Base-by-base conservation (phyloP, 2,329 filamentous ascomycete genomes). In the Tolypocladium nubicola region DNA sequence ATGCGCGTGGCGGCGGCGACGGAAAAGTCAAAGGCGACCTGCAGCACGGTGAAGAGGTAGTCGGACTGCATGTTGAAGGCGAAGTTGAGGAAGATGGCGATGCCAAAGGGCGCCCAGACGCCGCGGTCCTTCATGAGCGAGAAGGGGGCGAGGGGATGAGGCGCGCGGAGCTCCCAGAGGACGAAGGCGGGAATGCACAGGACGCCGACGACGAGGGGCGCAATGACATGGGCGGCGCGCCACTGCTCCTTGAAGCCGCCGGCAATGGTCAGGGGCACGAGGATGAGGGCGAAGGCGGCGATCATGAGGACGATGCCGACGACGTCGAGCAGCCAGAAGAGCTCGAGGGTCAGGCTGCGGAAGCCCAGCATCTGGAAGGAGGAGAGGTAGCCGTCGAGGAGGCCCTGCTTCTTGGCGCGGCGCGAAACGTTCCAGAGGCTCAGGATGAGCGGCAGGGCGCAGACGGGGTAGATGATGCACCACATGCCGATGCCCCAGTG, bases 401-500 rank as follows among this genome's bases (percentile, higher is more conserved):
- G 26, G 30, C 45, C 52, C 47, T 43, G 19, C 23, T 43, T 37
- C 30, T 57, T 16, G 19, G 23, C 16, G 33, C 53, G 53, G 10
- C 65, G 65, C 16, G 70, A 68, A 11, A 73, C 65, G 3, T 64
- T 62, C 49, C 68, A 67, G 0, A 73, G 71, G 0, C 76, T 75
- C 0, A 73, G 61, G n/a, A 86, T 68, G 0, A 86, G 72, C 1
- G 84, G 82, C 5, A 85, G 59, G 0, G 79, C 75, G 58, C 77
- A 79, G 11, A 81, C 71, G 0, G 83, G 79, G 63, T 81, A 84
- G 54, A 85, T 82, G 60, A 86, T 79, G 53, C 74, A 75, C 75
- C 80, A 86, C 82, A 86, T 86, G 60, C 82, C 83, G 23, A 84
- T 75, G 16, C 83, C 84, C 82, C 82, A 86, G 58, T 76, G 70